phyloP scores from a whole-genome alignment of 768 basidiomycete genomes.

The Gloeophyllum trabeum region DNA sequence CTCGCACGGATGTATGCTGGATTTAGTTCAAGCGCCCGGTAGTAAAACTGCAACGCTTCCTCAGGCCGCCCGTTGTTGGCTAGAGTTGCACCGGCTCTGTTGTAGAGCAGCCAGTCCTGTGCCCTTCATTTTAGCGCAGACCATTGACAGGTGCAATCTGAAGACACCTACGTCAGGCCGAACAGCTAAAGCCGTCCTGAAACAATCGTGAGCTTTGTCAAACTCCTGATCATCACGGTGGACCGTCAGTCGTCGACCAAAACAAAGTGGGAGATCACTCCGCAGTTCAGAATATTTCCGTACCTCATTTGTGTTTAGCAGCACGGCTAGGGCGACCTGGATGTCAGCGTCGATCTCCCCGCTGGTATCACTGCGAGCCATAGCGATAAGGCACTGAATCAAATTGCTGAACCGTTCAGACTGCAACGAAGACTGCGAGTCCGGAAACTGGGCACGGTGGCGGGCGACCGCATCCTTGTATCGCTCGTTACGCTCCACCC shows the following conservation, averaged over 20 bases:
- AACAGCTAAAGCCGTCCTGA: slow-evolving; percentile 76
- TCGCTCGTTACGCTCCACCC: slow-evolving; percentile 58
- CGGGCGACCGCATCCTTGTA: slow-evolving; percentile 36
- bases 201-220: slow-evolving; percentile 88
- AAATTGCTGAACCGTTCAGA: slow-evolving; percentile 37
- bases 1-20: slow-evolving; percentile 86
- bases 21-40: slow-evolving; percentile 75
- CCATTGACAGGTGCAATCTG: neutral
- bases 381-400: slow-evolving; percentile 68
- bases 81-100: slow-evolving; percentile 89
- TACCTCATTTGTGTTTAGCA: slow-evolving; percentile 89
- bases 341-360: slow-evolving; percentile 83
- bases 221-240: slow-evolving; percentile 54
- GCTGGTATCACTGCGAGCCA: slow-evolving; percentile 52
- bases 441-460: slow-evolving; percentile 22
- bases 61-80: slow-evolving; percentile 78
- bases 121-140: neutral
- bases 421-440: slow-evolving; percentile 16
- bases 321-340: slow-evolving; percentile 87
- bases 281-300: too few relatives aligned
- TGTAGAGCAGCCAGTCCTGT: slow-evolving; percentile 88
- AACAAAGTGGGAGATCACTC: too few relatives aligned
- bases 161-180: slow-evolving; percentile 61
- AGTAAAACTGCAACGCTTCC: slow-evolving; percentile 82
- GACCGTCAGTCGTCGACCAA: neutral